Evolutionary conservation across 2,329 filamentous ascomycete genomes (phyloP), one percentile per base, ranked within the genome.

Genomic region (Neospermospora avenae): DNA sequence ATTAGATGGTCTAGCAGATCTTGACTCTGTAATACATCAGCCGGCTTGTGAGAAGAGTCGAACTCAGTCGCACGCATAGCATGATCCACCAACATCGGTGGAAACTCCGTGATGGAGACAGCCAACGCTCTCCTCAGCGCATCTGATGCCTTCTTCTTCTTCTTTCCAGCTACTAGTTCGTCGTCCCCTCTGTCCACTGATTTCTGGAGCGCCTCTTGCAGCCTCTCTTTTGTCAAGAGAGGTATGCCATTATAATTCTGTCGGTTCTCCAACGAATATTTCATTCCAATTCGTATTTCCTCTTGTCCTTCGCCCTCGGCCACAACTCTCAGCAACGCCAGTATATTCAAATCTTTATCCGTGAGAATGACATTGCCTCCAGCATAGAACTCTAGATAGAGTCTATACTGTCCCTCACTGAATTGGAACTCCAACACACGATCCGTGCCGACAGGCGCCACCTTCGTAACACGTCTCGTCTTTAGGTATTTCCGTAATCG

Each of bases 311-410:
- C 88, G 2, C 88, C 89, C 68, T 92, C 90, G 4, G 85, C 79
- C 1, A 98, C 93, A 64, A 89, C 87, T 58, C 95, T 85, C 67
- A 95, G 79, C 20, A 99, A 77, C 0, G 89, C 86, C 37, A 98
- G 74, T 58, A 98, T 93, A 64, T 88, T 95, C 55, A 93, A 78
- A 24, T 96, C 87, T 54, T 81, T 83, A 72, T 98, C 92, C 2
- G 95, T 96, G 56, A 99, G 80, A 63, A 99, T 91, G 62, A 99
- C 88, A 72, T 99, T 99, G 48, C 95, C 95, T 55, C 90, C 90
- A 1, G 95, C 93, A 73, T 96, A 99, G 77, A 99, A 99, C 76
- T 99, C 95, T 28, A 99, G 78, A 72, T 91, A 97, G 22, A 99
- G 75, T 44, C 88, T 83, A 72, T 96, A 97, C 67, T 87, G 82